These are phyloP conservation scores for Sporothrix mexicana DNA, from an alignment of 2,329 filamentous ascomycete species.

Conservation along the genomic window DNA sequence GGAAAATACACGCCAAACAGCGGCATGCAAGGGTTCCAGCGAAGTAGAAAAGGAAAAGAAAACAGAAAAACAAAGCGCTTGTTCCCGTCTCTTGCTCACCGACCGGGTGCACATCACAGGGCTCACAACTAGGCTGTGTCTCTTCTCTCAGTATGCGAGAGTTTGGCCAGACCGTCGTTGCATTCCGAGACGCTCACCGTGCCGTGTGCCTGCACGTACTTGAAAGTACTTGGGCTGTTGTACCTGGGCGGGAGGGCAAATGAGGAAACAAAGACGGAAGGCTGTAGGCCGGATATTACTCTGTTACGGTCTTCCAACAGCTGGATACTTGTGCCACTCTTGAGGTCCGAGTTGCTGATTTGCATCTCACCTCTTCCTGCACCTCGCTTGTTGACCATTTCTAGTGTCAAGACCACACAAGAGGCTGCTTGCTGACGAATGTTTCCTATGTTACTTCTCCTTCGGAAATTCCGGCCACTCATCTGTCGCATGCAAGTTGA, in stretches of 20 bases:
- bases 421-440: too few relatives aligned
- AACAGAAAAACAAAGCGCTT: neutral
- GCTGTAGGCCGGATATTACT: neutral
- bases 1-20: slow-evolving; percentile 14
- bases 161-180: slow-evolving; percentile 10
- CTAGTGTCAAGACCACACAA: neutral
- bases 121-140: neutral
- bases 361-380: neutral
- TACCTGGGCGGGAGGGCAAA: neutral
- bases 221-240: neutral
- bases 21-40: too few relatives aligned
- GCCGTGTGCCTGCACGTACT: neutral
- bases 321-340: slow-evolving; percentile 6
- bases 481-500: neutral
- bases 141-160: neutral
- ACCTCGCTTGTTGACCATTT: neutral
- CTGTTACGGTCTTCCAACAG: neutral
- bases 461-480: neutral
- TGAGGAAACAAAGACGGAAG: neutral
- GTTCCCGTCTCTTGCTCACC: neutral
- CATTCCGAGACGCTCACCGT: neutral
- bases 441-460: neutral
- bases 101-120: slow-evolving; percentile 12
- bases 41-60: too few relatives aligned
- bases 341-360: slow-evolving; percentile 14